Evolutionary conservation across 371 early-diverging fungal species (phyloP).

Genomic region (Rhizomucor miehei): DNA sequence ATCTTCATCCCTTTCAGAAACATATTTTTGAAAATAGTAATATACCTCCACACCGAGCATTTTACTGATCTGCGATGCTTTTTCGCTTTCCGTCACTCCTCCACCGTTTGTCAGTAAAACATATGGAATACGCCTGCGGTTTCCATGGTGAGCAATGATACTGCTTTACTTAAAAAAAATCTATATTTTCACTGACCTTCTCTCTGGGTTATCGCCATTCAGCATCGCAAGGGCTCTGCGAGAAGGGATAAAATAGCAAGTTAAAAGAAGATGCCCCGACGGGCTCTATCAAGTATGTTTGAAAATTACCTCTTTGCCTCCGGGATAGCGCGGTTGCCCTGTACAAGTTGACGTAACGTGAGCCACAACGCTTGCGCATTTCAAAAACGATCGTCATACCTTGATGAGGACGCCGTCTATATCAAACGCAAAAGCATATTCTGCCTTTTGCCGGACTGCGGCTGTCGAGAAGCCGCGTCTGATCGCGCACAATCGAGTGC

Average conservation of each 20-base stretch:
- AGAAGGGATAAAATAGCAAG: neutral
- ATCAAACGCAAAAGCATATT: constrained; percentile 73
- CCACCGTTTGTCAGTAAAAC: constrained; percentile 89
- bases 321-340: constrained; percentile 39
- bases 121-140: constrained; percentile 61
- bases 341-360: neutral
- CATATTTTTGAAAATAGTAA: neutral
- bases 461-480: neutral
- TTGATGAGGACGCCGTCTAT: constrained; percentile 82
- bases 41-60: constrained; percentile 57
- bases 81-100: constrained; percentile 73
- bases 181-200: too few species aligned
- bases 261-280: too few species aligned
- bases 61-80: constrained; percentile 68
- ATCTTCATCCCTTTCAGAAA: neutral
- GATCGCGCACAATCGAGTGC: too few species aligned
- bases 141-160: neutral
- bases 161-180: too few species aligned
- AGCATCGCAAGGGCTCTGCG: constrained; percentile 54
- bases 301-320: constrained; percentile 22
- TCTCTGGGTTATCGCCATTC: constrained; percentile 54
- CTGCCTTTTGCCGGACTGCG: constrained; percentile 5
- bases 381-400: constrained; percentile 24
- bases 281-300: too few species aligned
- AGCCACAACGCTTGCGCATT: neutral